Base-by-base conservation (phyloP, 768 basidiomycete genomes). In the Polyporus arcularius region DNA sequence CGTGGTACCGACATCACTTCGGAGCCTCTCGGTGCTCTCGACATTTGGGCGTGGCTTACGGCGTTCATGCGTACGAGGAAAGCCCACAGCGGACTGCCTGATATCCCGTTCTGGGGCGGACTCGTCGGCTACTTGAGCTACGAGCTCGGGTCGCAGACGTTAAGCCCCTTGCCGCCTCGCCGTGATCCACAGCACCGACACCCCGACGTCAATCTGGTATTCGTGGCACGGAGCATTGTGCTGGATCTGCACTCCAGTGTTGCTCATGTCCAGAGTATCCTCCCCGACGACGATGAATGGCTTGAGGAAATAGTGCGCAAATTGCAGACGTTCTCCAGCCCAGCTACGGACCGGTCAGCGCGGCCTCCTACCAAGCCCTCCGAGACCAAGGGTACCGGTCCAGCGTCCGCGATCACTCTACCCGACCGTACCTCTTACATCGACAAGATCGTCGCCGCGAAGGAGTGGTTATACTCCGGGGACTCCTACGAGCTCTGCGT, bases 401-500 rank as follows among this genome's bases (percentile, higher is more conserved):
- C 50, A 3, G 49, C 67, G 10, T 72, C 74, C 31, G 66, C 68
- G 15, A 74, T 89, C 49, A 72, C 67, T n/a, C 70, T 87, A 42
- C 89, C 90, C 0, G 79, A 85, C 64, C 81, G 82, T 67, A 72
- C 73, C 1, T 67, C 71, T 2, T 97, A 98, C 73, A 83, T 88
- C 32, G 73, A 81, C 30, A 83, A 83, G 16, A 94, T 97, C 65
- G 75, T 82, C 18, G 69, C 77, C 55, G 90, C 92, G 12, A 86
- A 93, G 68, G 86, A 91, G 57, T 80, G 82, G 61, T 83, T 97
- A 41, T 88, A 80, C 60, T 80, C 87, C 32, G 96, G 96, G 3
- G 90, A 97, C 70, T 92, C 92, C 2, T 98, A 98, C 74, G 96
- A 98, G 71, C 82, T 98, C 39, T 97, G 95, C 65, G 77, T 97